Conservation (phyloP, 352 stramenopile species). For the Plasmopara halstedii region DNA sequence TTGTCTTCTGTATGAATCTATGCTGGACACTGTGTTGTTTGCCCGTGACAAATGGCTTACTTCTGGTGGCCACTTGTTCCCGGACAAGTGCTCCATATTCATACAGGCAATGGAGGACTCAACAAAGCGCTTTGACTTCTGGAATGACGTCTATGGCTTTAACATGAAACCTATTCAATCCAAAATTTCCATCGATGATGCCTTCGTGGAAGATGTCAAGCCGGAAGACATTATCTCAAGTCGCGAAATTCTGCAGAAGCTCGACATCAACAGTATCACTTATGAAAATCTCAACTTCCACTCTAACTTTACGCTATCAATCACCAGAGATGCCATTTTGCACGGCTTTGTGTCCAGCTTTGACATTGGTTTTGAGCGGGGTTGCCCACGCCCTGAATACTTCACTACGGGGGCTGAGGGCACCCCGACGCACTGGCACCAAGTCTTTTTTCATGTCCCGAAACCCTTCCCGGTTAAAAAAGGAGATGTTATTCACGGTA, state of each 20-base stretch:
- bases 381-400: constrained; percentile 88
- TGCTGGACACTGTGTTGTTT: constrained; percentile 96
- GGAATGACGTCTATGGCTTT: constrained; percentile 98
- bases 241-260: constrained; percentile 71
- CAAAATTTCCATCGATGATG: constrained; percentile 92
- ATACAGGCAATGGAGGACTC: constrained; percentile 77
- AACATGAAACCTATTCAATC: constrained; percentile 96
- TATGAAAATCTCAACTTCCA: constrained; percentile 94
- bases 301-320: constrained; percentile 82
- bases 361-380: constrained; percentile 94
- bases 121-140: constrained; percentile 82
- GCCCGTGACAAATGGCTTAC: constrained; percentile 96
- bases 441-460: constrained; percentile 96
- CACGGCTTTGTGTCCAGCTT: constrained; percentile 96
- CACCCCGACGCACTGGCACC: constrained; percentile 98
- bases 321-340: constrained; percentile 84
- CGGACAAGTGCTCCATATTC: constrained; percentile 96
- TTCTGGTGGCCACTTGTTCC: constrained; percentile 92
- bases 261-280: constrained; percentile 86
- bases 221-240: constrained; percentile 85
- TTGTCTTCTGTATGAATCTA: constrained; percentile 96
- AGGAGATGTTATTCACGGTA: constrained; percentile 79
- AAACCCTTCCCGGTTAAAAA: constrained; percentile 62
- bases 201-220: constrained; percentile 94
- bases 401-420: constrained; percentile 91